A percentile compares a stretch with the other conserved stretches of the same genome.
Conservation (phyloP, 2,329 filamentous ascomycete species). For the Clathrospora elynae region DNA sequence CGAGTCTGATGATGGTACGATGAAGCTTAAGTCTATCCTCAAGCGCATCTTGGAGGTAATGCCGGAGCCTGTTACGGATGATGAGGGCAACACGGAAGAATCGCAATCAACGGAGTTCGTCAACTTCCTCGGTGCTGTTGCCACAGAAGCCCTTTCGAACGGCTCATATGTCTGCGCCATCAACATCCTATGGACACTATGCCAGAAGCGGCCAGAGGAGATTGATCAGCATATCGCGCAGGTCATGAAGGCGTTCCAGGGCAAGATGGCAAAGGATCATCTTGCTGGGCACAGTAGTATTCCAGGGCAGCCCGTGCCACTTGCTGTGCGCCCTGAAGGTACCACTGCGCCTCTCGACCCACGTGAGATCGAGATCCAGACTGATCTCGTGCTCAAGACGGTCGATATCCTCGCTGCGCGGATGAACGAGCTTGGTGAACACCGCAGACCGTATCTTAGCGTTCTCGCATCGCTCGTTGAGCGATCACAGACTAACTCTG, state of each 20-base stretch:
- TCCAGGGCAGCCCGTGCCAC: constrained; percentile 38
- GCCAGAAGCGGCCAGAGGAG: constrained; percentile 79
- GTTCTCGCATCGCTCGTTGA: constrained; percentile 94
- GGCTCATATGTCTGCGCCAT: constrained; percentile 85
- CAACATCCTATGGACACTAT: constrained; percentile 91
- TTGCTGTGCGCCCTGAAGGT: constrained; percentile 58
- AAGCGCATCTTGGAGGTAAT: constrained; percentile 86
- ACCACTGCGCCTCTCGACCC: constrained; percentile 67
- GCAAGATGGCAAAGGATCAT: constrained; percentile 91
- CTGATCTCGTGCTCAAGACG: constrained; percentile 88
- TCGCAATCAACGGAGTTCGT: constrained; percentile 84
- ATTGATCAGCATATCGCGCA: constrained; percentile 87
- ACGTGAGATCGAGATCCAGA: constrained; percentile 86
- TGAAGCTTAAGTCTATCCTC: constrained; percentile 70
- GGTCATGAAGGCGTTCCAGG: constrained; percentile 91
- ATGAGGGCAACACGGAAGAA: constrained; percentile 78
- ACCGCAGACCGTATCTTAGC: constrained; percentile 89
- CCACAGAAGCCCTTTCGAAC: constrained; percentile 82
- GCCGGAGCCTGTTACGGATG: constrained; percentile 80
- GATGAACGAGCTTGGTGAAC: constrained; percentile 91
- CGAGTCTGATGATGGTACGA: constrained; percentile 67
- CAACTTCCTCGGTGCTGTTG: constrained; percentile 79
- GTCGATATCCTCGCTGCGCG: constrained; percentile 90
- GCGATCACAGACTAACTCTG: constrained; percentile 81
- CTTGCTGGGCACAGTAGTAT: constrained; percentile 66